Percentiles rank a stretch among this genome's conserved stretches.
Conservation (phyloP, 1,284 basidiomycete species). For the Apiotrichum mycotoxinovorans region DNA sequence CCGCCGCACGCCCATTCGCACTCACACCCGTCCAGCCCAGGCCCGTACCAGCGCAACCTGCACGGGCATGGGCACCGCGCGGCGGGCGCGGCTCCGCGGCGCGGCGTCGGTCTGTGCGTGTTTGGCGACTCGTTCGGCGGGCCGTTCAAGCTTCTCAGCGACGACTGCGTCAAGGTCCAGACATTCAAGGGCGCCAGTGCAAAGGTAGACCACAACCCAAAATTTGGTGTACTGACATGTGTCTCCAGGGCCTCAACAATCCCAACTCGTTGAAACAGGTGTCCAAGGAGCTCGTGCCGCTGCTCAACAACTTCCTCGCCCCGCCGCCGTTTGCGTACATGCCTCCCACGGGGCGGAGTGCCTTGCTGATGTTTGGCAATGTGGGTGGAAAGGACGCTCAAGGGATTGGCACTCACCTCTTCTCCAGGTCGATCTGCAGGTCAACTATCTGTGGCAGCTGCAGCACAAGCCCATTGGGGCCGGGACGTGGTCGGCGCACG, state of each 20-base stretch:
- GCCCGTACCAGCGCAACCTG: not conserved
- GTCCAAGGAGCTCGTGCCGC: constrained; percentile 36
- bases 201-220: constrained; percentile 26
- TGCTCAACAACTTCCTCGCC: constrained; percentile 33
- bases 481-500: constrained; percentile 21
- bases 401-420: too few species aligned
- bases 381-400: too few species aligned
- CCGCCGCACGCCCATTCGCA: not conserved
- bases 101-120: constrained; percentile 26
- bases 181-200: constrained; percentile 47
- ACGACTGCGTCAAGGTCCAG: constrained; percentile 26
- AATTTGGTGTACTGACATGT: not conserved
- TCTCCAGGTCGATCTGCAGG: constrained; percentile 47
- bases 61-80: not conserved
- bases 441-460: constrained; percentile 48
- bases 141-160: constrained; percentile 39
- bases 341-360: constrained; percentile 30
- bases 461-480: constrained; percentile 36
- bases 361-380: constrained; percentile 43
- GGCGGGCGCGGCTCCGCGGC: not conserved
- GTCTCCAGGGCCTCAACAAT: constrained; percentile 46
- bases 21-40: not conserved
- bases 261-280: constrained; percentile 46
- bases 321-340: constrained; percentile 40
- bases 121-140: constrained; percentile 47